A percentile compares a stretch with the other conserved stretches of the same genome.
Conservation (phyloP, 495 filamentous ascomycete genomes). For the Podospora appendiculata region DNA sequence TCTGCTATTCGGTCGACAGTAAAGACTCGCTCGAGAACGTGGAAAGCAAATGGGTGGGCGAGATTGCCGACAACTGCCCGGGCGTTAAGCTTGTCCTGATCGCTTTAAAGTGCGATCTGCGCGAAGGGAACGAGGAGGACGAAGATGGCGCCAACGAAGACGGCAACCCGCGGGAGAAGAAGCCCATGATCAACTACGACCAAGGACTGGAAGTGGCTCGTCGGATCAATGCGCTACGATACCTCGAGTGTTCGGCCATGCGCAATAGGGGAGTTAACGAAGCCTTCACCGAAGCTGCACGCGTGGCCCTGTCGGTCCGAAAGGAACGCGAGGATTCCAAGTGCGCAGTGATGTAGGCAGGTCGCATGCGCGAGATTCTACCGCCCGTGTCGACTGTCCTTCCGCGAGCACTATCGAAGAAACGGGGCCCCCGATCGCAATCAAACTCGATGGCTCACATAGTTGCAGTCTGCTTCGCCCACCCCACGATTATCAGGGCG, state of each 20-base stretch:
- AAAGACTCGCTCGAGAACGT: slow-evolving; percentile 97
- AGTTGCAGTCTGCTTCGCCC: no score
- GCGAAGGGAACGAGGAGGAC: slow-evolving; percentile 57
- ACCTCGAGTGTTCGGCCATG: slow-evolving; percentile 98
- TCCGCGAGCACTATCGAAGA: not conserved
- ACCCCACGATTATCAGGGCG: not conserved
- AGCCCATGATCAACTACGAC: slow-evolving; percentile 80
- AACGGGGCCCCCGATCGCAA: not conserved
- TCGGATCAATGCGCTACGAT: slow-evolving; percentile 79
- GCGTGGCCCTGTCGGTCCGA: slow-evolving; percentile 91
- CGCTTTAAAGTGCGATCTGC: slow-evolving; percentile 91
- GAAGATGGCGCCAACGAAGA: slow-evolving; percentile 37
- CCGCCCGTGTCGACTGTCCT: not conserved
- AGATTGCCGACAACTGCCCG: slow-evolving; percentile 95
- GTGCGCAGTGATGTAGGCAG: slow-evolving; percentile 49
- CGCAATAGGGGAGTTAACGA: slow-evolving; percentile 96
- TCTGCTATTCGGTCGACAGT: slow-evolving; percentile 95
- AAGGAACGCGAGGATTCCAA: slow-evolving; percentile 47
- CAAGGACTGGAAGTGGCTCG: slow-evolving; percentile 89
- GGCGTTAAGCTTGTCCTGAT: slow-evolving; percentile 93
- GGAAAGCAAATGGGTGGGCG: slow-evolving; percentile 93
- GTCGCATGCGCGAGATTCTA: not conserved
- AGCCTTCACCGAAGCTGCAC: slow-evolving; percentile 94
- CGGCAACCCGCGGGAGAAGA: slow-evolving; percentile 46
- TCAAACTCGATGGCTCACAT: no score